These are phyloP conservation scores for Groenewaldozyma auringiensis DNA, from an alignment of 1,139 yeast species.

Conservation along the genomic window DNA sequence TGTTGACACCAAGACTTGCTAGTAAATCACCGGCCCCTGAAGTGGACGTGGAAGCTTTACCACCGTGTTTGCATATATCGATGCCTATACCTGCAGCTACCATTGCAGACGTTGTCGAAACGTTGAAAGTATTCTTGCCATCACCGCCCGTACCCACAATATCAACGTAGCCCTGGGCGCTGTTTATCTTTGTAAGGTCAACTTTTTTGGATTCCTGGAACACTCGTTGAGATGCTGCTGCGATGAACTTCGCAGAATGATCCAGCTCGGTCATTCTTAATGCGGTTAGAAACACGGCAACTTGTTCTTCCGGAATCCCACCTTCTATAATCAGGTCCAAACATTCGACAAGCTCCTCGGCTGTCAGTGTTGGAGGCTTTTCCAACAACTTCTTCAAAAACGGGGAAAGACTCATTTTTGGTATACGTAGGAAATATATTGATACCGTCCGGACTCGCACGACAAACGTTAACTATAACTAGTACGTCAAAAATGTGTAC, in stretches of 20 bases:
- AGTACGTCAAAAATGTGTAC: too few relatives aligned
- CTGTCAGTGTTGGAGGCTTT: conserved; percentile 52
- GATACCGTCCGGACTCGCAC: background rate
- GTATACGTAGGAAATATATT: background rate
- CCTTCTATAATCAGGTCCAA: conserved; percentile 53
- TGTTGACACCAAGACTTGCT: conserved; percentile 66
- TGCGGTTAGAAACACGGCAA: conserved; percentile 72
- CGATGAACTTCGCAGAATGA: conserved; percentile 69
- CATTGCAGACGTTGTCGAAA: conserved; percentile 88
- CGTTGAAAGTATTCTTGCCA: conserved; percentile 94
- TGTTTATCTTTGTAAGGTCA: conserved; percentile 34
- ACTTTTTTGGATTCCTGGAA: conserved; percentile 37
- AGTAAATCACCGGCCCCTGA: conserved; percentile 93
- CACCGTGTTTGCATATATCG: conserved; percentile 86
- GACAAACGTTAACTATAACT: background rate
- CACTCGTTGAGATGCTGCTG: conserved; percentile 74
- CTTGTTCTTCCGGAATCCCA: conserved; percentile 58
- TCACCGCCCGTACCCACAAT: conserved; percentile 99
- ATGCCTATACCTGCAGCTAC: conserved; percentile 89
- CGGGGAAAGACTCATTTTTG: conserved; percentile 39
- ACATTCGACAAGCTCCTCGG: conserved; percentile 54
- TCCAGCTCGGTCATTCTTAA: conserved; percentile 71
- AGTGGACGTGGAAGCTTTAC: conserved; percentile 87
- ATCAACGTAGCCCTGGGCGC: conserved; percentile 56
- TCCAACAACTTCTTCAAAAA: conserved; percentile 54